phyloP scores from a whole-genome alignment of 306 rosid genomes.

The Hippophae rhamnoides region DNA sequence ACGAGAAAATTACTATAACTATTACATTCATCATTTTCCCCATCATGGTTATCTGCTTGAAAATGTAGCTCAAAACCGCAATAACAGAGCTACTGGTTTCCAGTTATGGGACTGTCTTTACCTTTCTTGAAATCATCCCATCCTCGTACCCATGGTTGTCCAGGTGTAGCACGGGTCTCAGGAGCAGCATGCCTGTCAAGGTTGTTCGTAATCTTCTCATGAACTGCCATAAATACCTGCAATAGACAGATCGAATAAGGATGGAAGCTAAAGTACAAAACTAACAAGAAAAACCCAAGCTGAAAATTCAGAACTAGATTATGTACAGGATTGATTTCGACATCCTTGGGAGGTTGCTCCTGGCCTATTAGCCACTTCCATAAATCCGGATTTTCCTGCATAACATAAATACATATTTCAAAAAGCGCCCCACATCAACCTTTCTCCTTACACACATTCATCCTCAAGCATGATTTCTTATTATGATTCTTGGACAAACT shows the following conservation, averaged over 20 bases:
- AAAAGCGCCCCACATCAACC: neutral
- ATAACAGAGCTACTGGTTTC: conserved; percentile 53
- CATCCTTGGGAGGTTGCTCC: conserved; percentile 63
- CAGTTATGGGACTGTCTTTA: conserved; percentile 48
- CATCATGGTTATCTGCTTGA: neutral
- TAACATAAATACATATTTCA: conserved; percentile 13
- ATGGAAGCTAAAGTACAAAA: conserved; percentile 8
- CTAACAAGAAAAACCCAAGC: neutral
- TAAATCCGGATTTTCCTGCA: conserved; percentile 84
- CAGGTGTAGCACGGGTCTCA: conserved; percentile 66
- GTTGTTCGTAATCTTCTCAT: conserved; percentile 40
- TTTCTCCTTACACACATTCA: neutral
- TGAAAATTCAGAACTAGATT: conserved; percentile 9
- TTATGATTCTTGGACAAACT: neutral
- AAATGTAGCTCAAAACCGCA: neutral
- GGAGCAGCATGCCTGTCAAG: conserved; percentile 58
- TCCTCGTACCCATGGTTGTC: conserved; percentile 86
- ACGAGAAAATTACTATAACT: no score
- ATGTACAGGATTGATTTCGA: conserved; percentile 51
- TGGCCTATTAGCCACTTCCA: conserved; percentile 91
- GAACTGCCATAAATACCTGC: conserved; percentile 65
- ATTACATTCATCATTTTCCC: no score
- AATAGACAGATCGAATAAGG: conserved; percentile 17
- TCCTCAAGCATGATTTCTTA: neutral
- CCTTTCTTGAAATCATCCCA: conserved; percentile 83